phyloP scores from a whole-genome alignment of 2,329 filamentous ascomycete genomes.

The Phaeosphaeria sp. region DNA sequence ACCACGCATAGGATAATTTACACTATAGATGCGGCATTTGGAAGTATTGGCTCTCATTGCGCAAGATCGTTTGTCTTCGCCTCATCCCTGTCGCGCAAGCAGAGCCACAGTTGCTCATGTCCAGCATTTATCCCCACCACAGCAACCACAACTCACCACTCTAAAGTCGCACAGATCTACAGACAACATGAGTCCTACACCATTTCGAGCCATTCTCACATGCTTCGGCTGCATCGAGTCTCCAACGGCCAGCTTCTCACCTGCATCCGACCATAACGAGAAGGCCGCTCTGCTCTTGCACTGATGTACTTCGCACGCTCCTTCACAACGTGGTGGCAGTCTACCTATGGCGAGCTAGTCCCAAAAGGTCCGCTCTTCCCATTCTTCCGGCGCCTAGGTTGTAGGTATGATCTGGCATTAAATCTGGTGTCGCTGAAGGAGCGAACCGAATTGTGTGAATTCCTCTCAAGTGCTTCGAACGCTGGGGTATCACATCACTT shows the following conservation, averaged over 20 bases:
- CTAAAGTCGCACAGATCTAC: neutral
- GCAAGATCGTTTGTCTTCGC: neutral
- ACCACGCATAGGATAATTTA: neutral
- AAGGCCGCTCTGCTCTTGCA: conserved; percentile 17
- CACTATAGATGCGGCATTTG: neutral
- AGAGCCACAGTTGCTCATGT: neutral
- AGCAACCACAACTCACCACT: neutral
- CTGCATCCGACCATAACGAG: conserved; percentile 15
- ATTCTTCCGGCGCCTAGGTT: conserved; percentile 53
- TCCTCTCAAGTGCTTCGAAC: no score
- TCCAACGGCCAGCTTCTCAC: conserved; percentile 7
- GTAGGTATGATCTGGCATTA: conserved; percentile 48
- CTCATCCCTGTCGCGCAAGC: neutral
- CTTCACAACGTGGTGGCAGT: conserved; percentile 53
- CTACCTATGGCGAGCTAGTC: conserved; percentile 48
- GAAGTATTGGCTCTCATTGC: neutral
- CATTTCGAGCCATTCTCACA: conserved; percentile 19
- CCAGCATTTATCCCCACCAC: neutral
- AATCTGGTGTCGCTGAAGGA: no score
- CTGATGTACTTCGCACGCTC: conserved; percentile 17
- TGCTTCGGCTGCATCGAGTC: neutral
- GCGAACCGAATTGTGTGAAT: no score
- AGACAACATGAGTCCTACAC: conserved; percentile 10
- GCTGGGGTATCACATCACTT: no score
- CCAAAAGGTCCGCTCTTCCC: conserved; percentile 52